Evolutionary conservation across 257 asterid genomes (phyloP), one percentile per base, ranked within the genome.

Genomic region (Petunia secreta): DNA sequence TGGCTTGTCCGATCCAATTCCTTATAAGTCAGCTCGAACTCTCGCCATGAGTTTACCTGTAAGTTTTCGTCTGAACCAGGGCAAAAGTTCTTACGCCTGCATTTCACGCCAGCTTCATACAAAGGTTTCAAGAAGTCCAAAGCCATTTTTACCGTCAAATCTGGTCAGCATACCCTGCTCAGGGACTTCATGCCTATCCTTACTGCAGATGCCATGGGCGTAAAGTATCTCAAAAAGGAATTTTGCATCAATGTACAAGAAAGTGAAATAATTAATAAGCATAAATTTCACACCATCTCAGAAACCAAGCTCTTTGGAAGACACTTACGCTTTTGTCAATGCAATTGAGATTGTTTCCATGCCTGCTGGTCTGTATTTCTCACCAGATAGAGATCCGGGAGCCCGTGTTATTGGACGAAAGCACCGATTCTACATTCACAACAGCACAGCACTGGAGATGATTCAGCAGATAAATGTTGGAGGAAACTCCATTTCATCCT

Each of bases 401-500:
- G 84, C 87, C 66, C 77, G 8, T 16, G 88, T 91, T 57, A 86
- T 90, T 50, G 96, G 94, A 58, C 86, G 79, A 55, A 89, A 83
- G 63, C 82, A 84, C 71, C 71, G 91, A 73, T 91, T 89, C 84
- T 89, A 86, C 82, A 81, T 91, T 11, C 94, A 92, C 80, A 90
- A 87, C 75, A 71, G 78, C 88, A 91, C 96, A 3, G 92, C 91
- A n/a, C 86, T 92, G 6, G 91, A 88, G 90, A 86, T 83, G 80
- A 87, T 91, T 81, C 94, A 77, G 53, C 84, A 94, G 58, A 81
- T 89, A 83, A 91, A 91, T 63, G 77, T 87, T 36, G 94, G 94
- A 0, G 96, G 97, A 37, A 46, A 62, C 75, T 79, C 89, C 83
- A 83, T 92, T 83, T 67, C 85, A 75, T 84, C 97, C 5, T 83